Base-by-base conservation (phyloP, 2,329 filamentous ascomycete genomes). In the Colletotrichum graminicola region DNA sequence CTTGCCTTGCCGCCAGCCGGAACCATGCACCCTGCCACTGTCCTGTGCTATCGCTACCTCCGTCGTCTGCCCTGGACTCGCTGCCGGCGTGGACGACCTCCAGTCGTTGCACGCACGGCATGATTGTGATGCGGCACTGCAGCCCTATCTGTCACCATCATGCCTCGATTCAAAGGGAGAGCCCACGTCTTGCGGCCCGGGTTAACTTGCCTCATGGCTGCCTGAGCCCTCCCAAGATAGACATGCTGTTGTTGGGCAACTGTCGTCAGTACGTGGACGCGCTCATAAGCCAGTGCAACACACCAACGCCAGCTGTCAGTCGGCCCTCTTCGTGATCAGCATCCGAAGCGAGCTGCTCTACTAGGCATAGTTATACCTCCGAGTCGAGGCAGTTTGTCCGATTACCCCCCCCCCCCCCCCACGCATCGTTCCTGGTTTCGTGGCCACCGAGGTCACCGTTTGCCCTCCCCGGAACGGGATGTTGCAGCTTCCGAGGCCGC, bases 141-240 rank as follows among this genome's bases (percentile, higher is more conserved):
- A 72, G 70, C 70, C 66, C 61, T 70, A 72, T 45, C 47, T 64
- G 54, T 26, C 47, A 55, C 61, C 16, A 71, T 57, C 57, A 51
- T 5, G 52, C 52, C 39, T 43, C 34, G 23, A 21, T 16, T 36
- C 12, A 29, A 52, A 26, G 36, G 41, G 26, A 55, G 41, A 62
- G 52, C 57, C 45, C 36, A 52, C 45, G 29, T 36, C 29, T 14
- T 14, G 52, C 7, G n/a, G 36, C 29, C 16, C 52, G 59, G 64
- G 57, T 54, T 29, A 47, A 68, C 57, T 68, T 71, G 57, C 65
- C 36, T 29, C 12, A 45, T 18, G 23, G 18, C 26, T 36, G 49
- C 67, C 32, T 41, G 29, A 71, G 67, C 36, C 29, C 12, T 64
- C 52, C 61, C 39, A 54, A 57, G 64, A 57, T 41, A 71, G 52